These are phyloP conservation scores for Neoarthrinium moseri DNA, from an alignment of 2,329 filamentous ascomycete genomes.

Conservation along the genomic window DNA sequence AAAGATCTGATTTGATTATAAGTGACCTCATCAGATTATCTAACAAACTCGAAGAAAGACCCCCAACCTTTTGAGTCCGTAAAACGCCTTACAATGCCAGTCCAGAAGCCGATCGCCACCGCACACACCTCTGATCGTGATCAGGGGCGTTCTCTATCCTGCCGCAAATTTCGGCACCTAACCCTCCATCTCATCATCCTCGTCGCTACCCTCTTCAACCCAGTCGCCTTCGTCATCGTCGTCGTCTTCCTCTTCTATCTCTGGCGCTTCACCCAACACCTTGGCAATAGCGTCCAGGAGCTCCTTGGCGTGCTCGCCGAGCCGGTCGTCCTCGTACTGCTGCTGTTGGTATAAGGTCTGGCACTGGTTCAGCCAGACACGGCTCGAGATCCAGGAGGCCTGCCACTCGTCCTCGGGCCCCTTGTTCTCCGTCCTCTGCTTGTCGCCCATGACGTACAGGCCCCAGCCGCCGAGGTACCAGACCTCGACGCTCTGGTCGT, in stretches of 20 bases:
- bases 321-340: constrained; percentile 81
- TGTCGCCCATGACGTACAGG: constrained; percentile 74
- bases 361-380: constrained; percentile 80
- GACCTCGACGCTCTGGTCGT: constrained; percentile 91
- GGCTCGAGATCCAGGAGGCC: constrained; percentile 68
- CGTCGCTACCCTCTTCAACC: constrained; percentile 36
- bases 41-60: not conserved
- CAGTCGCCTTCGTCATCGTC: constrained; percentile 48
- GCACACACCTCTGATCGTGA: not conserved
- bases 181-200: constrained; percentile 59
- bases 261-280: constrained; percentile 60
- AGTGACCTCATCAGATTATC: not conserved
- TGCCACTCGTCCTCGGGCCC: constrained; percentile 52
- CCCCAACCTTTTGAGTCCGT: not conserved
- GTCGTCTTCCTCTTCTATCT: constrained; percentile 55
- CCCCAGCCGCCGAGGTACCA: constrained; percentile 98
- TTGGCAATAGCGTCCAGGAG: constrained; percentile 63
- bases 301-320: constrained; percentile 74
- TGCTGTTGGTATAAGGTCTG: constrained; percentile 74
- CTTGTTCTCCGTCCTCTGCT: constrained; percentile 50
- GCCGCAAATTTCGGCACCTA: constrained; percentile 10
- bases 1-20: too few relatives aligned
- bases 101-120: constrained; percentile 4
- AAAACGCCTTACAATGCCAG: constrained; percentile 4
- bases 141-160: not conserved